Percentiles rank a stretch among this genome's conserved stretches.
phyloP scores from a whole-genome alignment of 768 basidiomycete genomes.

The Pleurotus sapidus region DNA sequence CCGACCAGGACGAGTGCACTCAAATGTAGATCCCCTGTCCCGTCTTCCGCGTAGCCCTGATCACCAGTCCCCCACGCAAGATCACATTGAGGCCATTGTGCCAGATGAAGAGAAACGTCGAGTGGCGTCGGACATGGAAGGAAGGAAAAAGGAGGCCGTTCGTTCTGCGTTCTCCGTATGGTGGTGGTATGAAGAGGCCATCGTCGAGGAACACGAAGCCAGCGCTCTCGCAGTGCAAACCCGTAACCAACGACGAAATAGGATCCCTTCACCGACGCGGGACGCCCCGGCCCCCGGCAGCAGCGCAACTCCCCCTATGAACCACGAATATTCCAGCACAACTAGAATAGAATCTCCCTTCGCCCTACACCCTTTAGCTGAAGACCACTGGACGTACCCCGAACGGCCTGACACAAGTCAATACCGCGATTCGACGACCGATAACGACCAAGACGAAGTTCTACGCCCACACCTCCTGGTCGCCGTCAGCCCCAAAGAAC shows the following conservation, averaged over 20 bases:
- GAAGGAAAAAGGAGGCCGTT: not conserved
- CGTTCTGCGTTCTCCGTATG: slow-evolving; percentile 5
- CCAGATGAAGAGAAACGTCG: not conserved
- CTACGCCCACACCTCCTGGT: too few relatives aligned
- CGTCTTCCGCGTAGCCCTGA: not conserved
- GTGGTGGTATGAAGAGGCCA: slow-evolving; percentile 5
- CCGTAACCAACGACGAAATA: not conserved
- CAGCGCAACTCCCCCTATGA: too few relatives aligned
- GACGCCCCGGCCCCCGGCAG: too few relatives aligned
- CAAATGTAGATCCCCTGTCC: slow-evolving; percentile 23
- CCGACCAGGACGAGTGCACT: slow-evolving; percentile 27
- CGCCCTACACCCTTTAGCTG: too few relatives aligned
- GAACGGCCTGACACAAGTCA: too few relatives aligned
- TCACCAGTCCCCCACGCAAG: not conserved
- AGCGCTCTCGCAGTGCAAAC: not conserved
- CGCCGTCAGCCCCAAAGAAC: too few relatives aligned
- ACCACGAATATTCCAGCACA: too few relatives aligned
- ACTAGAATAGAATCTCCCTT: too few relatives aligned
- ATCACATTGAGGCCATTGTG: not conserved
- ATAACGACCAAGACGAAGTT: too few relatives aligned
- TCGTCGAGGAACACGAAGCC: not conserved
- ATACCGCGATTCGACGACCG: too few relatives aligned
- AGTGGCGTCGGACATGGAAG: not conserved
- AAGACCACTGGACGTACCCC: not conserved
- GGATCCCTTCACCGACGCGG: too few relatives aligned